These are phyloP conservation scores for Penicillium ochrochloron DNA, from an alignment of 495 filamentous ascomycete genomes.

Conservation along the genomic window DNA sequence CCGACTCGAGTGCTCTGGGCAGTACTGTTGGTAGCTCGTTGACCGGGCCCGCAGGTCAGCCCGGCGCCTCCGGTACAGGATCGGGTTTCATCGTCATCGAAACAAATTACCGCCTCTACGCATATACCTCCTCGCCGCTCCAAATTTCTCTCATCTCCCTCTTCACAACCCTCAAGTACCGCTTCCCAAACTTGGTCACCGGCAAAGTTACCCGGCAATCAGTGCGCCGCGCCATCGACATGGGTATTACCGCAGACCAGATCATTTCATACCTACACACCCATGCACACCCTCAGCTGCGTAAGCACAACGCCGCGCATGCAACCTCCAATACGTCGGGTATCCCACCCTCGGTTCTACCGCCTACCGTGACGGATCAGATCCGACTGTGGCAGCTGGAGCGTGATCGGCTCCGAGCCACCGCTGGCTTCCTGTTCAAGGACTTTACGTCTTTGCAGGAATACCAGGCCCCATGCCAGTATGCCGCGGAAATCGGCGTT, in stretches of 20 bases:
- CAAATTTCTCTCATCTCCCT: slow-evolving; percentile 94
- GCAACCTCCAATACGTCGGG: slow-evolving; percentile 45
- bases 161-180: slow-evolving; percentile 81
- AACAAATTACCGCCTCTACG: slow-evolving; percentile 98
- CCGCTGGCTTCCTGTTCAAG: slow-evolving; percentile 82
- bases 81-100: slow-evolving; percentile 90
- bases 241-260: slow-evolving; percentile 92
- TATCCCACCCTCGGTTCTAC: slow-evolving; percentile 65
- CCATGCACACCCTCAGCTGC: slow-evolving; percentile 92
- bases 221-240: slow-evolving; percentile 80
- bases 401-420: slow-evolving; percentile 85
- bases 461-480: slow-evolving; percentile 72
- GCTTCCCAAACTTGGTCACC: slow-evolving; percentile 89
- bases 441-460: slow-evolving; percentile 80
- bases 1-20: slow-evolving; percentile 67
- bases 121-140: slow-evolving; percentile 89
- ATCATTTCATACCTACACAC: slow-evolving; percentile 87
- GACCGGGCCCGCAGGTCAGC: slow-evolving; percentile 39
- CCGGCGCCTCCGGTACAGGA: slow-evolving; percentile 59
- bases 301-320: slow-evolving; percentile 60
- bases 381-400: slow-evolving; percentile 98
- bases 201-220: slow-evolving; percentile 86
- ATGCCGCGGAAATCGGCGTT: slow-evolving; percentile 93
- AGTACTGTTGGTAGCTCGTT: slow-evolving; percentile 45
- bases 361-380: slow-evolving; percentile 96